These are phyloP conservation scores for Daedaleopsis sinensis DNA, from an alignment of 768 basidiomycete genomes.

Conservation along the genomic window DNA sequence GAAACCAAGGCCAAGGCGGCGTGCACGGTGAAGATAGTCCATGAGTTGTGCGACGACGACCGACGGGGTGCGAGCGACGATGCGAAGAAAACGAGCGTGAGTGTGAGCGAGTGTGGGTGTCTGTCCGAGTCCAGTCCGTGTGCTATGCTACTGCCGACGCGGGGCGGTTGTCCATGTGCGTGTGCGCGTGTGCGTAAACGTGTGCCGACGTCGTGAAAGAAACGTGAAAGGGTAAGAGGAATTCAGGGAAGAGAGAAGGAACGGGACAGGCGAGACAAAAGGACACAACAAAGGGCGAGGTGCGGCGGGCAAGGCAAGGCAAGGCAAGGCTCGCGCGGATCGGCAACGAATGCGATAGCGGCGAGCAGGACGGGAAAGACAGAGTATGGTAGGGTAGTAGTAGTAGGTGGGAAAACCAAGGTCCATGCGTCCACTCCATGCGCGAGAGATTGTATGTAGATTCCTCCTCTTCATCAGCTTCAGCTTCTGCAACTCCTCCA, in stretches of 20 bases:
- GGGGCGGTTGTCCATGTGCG: neutral
- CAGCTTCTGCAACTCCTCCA: neutral
- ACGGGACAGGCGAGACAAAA: too few relatives aligned
- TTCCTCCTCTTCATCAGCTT: neutral
- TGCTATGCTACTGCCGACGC: neutral
- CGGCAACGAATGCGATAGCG: constrained; percentile 14
- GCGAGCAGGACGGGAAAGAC: constrained; percentile 2
- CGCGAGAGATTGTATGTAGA: constrained; percentile 1
- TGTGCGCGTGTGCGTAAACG: neutral
- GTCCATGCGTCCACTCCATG: constrained; percentile 20
- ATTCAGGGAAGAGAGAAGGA: too few relatives aligned
- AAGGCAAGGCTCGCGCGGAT: neutral
- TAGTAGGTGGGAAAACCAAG: constrained; percentile 15
- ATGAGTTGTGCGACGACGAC: neutral
- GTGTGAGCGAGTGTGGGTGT: neutral
- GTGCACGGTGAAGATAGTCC: neutral
- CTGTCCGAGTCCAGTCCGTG: neutral
- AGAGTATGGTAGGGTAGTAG: constrained; percentile 3
- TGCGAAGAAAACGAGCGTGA: neutral
- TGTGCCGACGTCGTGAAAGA: neutral
- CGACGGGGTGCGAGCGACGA: neutral
- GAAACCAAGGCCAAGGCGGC: too few relatives aligned
- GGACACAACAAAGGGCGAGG: neutral
- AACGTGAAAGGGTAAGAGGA: too few relatives aligned
- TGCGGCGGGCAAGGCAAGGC: neutral